Evolutionary conservation across 768 basidiomycete genomes (phyloP).

Genomic region (Suillus placidus): DNA sequence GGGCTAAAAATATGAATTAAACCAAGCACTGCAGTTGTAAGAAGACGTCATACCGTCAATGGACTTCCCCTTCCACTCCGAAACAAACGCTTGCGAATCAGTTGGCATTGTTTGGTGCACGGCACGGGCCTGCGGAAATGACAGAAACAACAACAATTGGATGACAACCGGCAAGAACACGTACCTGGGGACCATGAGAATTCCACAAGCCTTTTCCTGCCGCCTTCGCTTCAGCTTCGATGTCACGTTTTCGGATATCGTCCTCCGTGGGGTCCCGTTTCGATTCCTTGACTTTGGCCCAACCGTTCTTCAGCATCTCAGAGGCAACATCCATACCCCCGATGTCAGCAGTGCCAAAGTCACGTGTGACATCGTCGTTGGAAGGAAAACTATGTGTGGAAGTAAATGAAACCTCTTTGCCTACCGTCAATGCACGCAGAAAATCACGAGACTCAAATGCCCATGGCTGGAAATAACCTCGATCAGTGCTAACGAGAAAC

Average conservation of each 20-base stretch:
- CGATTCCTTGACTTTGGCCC: conserved; percentile 89
- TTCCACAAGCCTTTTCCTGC: conserved; percentile 88
- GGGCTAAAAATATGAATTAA: conserved; percentile 48
- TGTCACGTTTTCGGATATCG: conserved; percentile 67
- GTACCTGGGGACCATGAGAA: conserved; percentile 72
- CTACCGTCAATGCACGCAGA: conserved; percentile 80
- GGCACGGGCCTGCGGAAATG: conserved; percentile 55
- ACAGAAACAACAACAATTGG: neutral
- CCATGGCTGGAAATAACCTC: conserved; percentile 60
- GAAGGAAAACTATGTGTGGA: conserved; percentile 79
- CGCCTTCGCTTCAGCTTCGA: conserved; percentile 75
- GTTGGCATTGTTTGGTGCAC: conserved; percentile 88
- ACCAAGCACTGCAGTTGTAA: neutral
- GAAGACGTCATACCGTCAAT: conserved; percentile 66
- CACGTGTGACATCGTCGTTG: conserved; percentile 76
- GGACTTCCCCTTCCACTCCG: conserved; percentile 88
- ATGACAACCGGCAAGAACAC: conserved; percentile 8
- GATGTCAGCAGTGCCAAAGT: conserved; percentile 77
- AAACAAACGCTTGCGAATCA: conserved; percentile 87
- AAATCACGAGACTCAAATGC: conserved; percentile 94
- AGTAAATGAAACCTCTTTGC: conserved; percentile 86
- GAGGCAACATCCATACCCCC: conserved; percentile 70
- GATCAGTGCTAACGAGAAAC: conserved; percentile 11
- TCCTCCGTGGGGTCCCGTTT: conserved; percentile 85
- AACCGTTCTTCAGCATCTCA: conserved; percentile 86